phyloP scores from a whole-genome alignment of 2,329 filamentous ascomycete genomes.

The Aspergillus sp. region DNA sequence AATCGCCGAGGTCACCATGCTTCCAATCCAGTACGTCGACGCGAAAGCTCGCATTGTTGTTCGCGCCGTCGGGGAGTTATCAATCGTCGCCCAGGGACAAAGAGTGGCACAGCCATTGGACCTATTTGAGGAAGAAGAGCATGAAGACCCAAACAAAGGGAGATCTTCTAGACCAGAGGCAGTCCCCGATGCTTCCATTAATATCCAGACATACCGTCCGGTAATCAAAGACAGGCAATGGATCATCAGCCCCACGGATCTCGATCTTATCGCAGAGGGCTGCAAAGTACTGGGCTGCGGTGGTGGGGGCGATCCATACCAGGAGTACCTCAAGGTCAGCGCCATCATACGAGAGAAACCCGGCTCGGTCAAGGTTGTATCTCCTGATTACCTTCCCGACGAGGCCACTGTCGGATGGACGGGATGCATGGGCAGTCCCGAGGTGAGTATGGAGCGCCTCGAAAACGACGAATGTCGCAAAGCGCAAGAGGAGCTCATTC shows the following conservation, averaged over 20 bases:
- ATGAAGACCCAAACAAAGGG: too few species aligned
- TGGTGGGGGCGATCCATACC: constrained; percentile 38
- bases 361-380: constrained; percentile 1
- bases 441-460: constrained; percentile 65
- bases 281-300: constrained; percentile 45
- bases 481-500: constrained; percentile 56
- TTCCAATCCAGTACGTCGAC: constrained; percentile 44
- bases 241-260: constrained; percentile 43
- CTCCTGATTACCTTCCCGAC: constrained; percentile 48
- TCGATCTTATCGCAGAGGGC: constrained; percentile 44
- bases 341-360: neutral
- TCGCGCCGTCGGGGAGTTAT: constrained; percentile 38
- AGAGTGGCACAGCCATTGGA: constrained; percentile 30
- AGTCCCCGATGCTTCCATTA: constrained; percentile 17
- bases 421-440: constrained; percentile 63
- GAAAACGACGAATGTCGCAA: constrained; percentile 57
- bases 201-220: constrained; percentile 27
- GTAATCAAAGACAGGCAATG: constrained; percentile 35
- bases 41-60: constrained; percentile 32
- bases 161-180: too few species aligned
- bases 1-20: constrained; percentile 42
- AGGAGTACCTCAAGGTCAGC: constrained; percentile 14
- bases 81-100: neutral
- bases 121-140: neutral
- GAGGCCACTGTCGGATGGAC: constrained; percentile 57